phyloP scores from a whole-genome alignment of 1,139 yeast species.

The Hyphopichia wangnamkhiaoensis region DNA sequence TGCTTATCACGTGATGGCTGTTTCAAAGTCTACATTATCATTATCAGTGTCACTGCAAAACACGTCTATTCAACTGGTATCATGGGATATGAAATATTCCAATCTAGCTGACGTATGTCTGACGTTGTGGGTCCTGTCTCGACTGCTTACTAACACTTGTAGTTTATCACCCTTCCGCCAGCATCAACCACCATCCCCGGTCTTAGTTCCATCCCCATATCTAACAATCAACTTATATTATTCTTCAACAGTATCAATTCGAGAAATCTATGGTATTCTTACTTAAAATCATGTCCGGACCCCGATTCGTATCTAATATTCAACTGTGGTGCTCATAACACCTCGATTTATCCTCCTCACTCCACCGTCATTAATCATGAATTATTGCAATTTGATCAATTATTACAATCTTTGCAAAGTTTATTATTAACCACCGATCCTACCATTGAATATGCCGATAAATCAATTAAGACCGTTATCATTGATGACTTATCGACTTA shows the following conservation, averaged over 20 bases:
- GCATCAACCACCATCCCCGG: background rate
- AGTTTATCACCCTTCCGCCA: background rate
- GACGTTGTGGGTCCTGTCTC: background rate
- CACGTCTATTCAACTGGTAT: too few relatives aligned
- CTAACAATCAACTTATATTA: background rate
- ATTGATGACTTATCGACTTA: constrained; percentile 5
- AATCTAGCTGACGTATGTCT: background rate
- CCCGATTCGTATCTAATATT: background rate
- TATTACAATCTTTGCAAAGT: background rate
- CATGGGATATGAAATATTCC: background rate
- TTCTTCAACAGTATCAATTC: background rate
- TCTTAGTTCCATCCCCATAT: background rate
- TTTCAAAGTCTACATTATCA: too few relatives aligned
- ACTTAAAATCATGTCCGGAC: background rate
- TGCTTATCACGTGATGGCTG: too few relatives aligned
- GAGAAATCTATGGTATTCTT: background rate
- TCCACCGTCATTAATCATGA: background rate
- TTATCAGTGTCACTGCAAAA: too few relatives aligned
- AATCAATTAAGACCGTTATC: background rate
- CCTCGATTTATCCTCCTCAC: background rate
- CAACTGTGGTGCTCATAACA: background rate
- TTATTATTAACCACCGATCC: background rate
- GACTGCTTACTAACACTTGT: background rate
- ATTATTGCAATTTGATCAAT: background rate
- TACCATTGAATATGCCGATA: too few relatives aligned